Evolutionary conservation across 169 alveolate species (phyloP).

Genomic region (Cryptosporidium sp.): DNA sequence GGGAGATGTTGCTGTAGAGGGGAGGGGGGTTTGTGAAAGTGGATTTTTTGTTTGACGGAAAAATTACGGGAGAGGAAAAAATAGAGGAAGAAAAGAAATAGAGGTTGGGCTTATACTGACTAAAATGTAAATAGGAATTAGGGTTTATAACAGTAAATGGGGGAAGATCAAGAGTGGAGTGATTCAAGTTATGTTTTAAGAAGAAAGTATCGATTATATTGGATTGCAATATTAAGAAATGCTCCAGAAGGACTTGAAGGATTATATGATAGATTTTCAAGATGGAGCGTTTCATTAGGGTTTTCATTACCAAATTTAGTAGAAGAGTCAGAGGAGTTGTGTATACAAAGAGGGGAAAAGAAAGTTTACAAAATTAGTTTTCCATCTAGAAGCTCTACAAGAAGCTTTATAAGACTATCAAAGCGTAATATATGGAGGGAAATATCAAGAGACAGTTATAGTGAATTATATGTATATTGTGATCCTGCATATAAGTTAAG

Average conservation of each 20-base stretch:
- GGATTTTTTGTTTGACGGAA: neutral
- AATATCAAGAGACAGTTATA: conserved; percentile 22
- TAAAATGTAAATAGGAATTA: neutral
- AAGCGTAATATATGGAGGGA: conserved; percentile 34
- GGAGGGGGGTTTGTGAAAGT: neutral
- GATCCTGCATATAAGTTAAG: conserved; percentile 23
- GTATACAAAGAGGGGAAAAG: conserved; percentile 34
- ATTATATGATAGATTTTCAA: conserved; percentile 34
- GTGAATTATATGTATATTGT: conserved; percentile 57
- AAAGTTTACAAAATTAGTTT: conserved; percentile 4
- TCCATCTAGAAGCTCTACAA: conserved; percentile 73
- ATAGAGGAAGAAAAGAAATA: neutral
- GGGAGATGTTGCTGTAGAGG: neutral
- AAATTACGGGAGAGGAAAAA: neutral
- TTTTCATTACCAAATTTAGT: conserved; percentile 43
- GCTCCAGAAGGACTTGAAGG: conserved; percentile 28
- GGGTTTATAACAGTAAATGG: neutral
- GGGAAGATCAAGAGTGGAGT: conserved; percentile 54
- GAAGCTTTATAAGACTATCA: conserved; percentile 28
- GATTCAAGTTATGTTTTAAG: conserved; percentile 59
- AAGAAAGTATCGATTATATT: conserved; percentile 33
- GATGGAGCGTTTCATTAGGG: conserved; percentile 52
- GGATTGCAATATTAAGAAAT: conserved; percentile 59
- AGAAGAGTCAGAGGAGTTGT: conserved; percentile 23
- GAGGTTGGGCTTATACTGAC: neutral